phyloP scores from a whole-genome alignment of 1,139 yeast species.

The Taphrina confusa region DNA sequence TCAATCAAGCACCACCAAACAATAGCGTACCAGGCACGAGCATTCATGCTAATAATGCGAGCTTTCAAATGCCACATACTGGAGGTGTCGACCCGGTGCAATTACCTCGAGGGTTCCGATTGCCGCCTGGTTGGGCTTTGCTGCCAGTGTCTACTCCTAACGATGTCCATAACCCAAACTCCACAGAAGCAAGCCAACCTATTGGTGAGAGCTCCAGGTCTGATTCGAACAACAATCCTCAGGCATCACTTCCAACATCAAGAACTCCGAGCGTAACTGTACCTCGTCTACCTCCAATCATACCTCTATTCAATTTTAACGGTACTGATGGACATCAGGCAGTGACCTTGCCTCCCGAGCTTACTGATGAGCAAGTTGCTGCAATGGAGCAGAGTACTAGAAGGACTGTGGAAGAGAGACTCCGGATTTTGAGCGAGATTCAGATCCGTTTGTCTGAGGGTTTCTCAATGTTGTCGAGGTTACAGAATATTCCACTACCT shows the following conservation, averaged over 20 bases:
- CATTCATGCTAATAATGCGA: constrained; percentile 1
- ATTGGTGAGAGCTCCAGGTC: neutral
- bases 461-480: constrained; percentile 16
- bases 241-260: neutral
- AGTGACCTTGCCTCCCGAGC: constrained; percentile 3
- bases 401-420: constrained; percentile 25
- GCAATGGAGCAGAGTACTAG: constrained; percentile 29
- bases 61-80: constrained; percentile 7
- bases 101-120: constrained; percentile 39
- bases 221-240: neutral
- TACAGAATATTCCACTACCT: constrained; percentile 11
- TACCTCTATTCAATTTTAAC: constrained; percentile 14
- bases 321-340: constrained; percentile 2
- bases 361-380: constrained; percentile 26
- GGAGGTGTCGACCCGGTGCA: constrained; percentile 19
- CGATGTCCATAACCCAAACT: neutral
- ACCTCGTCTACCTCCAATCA: constrained; percentile 23
- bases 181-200: neutral
- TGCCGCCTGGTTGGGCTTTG: constrained; percentile 41
- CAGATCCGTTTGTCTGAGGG: constrained; percentile 25
- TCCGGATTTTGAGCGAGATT: constrained; percentile 10
- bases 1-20: neutral
- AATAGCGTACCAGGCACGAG: neutral
- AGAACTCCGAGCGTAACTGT: neutral
- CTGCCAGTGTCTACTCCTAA: constrained; percentile 34